phyloP scores from a whole-genome alignment of 2,329 filamentous ascomycete genomes.

The Epichloe glyceriae region DNA sequence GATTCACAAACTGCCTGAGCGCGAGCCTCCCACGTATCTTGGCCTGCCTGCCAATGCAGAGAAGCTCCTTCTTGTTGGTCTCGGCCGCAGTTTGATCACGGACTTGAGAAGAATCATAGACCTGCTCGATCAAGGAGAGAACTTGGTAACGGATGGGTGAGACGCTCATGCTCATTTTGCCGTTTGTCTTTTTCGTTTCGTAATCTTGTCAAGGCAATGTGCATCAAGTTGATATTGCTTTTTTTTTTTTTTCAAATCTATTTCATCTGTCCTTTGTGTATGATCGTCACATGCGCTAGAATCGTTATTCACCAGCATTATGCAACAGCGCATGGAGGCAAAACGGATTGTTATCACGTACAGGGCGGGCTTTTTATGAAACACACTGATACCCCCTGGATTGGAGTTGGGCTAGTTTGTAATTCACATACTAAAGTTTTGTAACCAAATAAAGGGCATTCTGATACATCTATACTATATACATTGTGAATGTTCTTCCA shows the following conservation, averaged over 20 bases:
- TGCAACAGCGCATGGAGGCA: not conserved
- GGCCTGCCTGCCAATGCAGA: constrained; percentile 92
- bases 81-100: constrained; percentile 71
- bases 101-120: constrained; percentile 78
- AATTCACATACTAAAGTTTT: not conserved
- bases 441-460: not conserved
- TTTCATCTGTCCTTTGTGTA: too few species aligned
- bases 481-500: too few species aligned
- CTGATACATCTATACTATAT: too few species aligned
- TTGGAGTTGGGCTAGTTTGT: not conserved
- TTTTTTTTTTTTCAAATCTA: too few species aligned
- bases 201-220: too few species aligned
- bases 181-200: too few species aligned
- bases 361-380: not conserved
- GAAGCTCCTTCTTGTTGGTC: constrained; percentile 81
- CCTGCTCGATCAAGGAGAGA: constrained; percentile 86
- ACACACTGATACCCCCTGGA: not conserved
- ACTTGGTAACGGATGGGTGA: constrained; percentile 56
- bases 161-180: too few species aligned
- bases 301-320: not conserved
- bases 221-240: too few species aligned
- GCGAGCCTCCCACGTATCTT: constrained; percentile 90
- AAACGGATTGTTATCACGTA: not conserved
- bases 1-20: constrained; percentile 85
- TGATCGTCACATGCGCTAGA: too few species aligned